A percentile compares a stretch with the other conserved stretches of the same genome.
Conservation (phyloP, 805 yeast genomes). For the Yamadazyma philogaea region DNA sequence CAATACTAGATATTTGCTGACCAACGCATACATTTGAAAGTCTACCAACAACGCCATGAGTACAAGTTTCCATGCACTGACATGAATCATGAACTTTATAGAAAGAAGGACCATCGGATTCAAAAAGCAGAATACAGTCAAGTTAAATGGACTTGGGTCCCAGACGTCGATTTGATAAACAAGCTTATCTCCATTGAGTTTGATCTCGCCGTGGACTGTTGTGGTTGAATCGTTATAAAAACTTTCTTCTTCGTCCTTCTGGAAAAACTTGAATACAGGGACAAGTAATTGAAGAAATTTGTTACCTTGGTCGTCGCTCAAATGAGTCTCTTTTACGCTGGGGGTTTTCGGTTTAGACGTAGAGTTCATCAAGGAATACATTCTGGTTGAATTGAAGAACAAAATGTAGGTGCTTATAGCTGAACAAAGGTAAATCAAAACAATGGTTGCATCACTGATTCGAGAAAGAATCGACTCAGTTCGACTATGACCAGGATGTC, state of each 20-base stretch:
- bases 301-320: slow-evolving; percentile 3
- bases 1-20: slow-evolving; percentile 46
- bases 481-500: neutral
- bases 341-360: slow-evolving; percentile 24
- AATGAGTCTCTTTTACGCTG: slow-evolving; percentile 17
- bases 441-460: slow-evolving; percentile 3
- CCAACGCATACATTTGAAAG: slow-evolving; percentile 33
- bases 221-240: slow-evolving; percentile 23
- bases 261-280: slow-evolving; percentile 4
- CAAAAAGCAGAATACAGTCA: slow-evolving; percentile 49
- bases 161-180: slow-evolving; percentile 62
- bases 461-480: neutral
- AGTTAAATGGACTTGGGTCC: slow-evolving; percentile 61
- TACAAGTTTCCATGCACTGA: slow-evolving; percentile 30
- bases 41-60: slow-evolving; percentile 21
- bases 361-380: slow-evolving; percentile 33
- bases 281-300: neutral
- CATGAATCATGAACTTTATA: slow-evolving; percentile 30
- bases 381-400: slow-evolving; percentile 17
- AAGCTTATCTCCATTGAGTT: slow-evolving; percentile 23
- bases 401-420: slow-evolving; percentile 16
- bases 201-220: slow-evolving; percentile 15
- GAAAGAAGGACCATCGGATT: slow-evolving; percentile 55
- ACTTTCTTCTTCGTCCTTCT: slow-evolving; percentile 12
- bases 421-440: slow-evolving; percentile 15